A percentile compares a stretch with the other conserved stretches of the same genome.
Evolutionary conservation across 371 early-diverging fungal species (phyloP).

Genomic region (Choanephora cucurbitarum): DNA sequence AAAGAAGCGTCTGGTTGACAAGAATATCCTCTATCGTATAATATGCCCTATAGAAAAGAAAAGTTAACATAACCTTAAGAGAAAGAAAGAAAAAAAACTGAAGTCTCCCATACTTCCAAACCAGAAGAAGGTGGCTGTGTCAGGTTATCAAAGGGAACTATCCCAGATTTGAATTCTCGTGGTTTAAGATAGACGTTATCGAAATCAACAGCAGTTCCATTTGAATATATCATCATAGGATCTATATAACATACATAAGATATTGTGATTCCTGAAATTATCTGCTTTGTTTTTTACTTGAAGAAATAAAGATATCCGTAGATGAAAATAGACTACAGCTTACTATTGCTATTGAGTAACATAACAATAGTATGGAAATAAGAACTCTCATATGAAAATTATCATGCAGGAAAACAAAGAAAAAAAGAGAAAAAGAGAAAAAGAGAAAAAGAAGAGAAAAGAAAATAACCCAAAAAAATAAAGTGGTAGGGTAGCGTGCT

Average conservation of each 20-base stretch:
- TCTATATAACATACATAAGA: constrained; percentile 19
- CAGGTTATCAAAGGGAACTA: constrained; percentile 37
- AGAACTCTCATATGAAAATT: not conserved
- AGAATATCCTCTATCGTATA: constrained; percentile 47
- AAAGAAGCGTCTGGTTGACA: constrained; percentile 31
- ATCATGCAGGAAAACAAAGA: constrained; percentile 2
- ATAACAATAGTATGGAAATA: constrained; percentile 2
- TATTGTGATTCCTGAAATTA: too few relatives aligned
- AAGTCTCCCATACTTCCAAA: constrained; percentile 17
- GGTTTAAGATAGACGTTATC: constrained; percentile 17
- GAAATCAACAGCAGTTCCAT: constrained; percentile 28
- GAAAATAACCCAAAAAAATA: constrained; percentile 2
- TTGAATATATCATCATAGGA: constrained; percentile 37
- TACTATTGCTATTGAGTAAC: constrained; percentile 4
- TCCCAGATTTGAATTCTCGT: constrained; percentile 34
- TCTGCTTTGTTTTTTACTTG: too few relatives aligned
- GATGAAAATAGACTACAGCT: constrained; percentile 34
- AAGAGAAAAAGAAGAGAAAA: constrained; percentile 13
- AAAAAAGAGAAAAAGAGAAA: constrained; percentile 11
- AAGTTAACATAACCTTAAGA: not conserved
- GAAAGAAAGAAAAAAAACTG: not conserved
- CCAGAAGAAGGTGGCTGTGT: constrained; percentile 36
- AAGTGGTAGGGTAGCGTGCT: too few relatives aligned
- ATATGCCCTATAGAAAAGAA: constrained; percentile 30
- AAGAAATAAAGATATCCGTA: constrained; percentile 40